Evolutionary conservation across 78 protist species (phyloP).

Genomic region (Trichosphaerium sp.): DNA sequence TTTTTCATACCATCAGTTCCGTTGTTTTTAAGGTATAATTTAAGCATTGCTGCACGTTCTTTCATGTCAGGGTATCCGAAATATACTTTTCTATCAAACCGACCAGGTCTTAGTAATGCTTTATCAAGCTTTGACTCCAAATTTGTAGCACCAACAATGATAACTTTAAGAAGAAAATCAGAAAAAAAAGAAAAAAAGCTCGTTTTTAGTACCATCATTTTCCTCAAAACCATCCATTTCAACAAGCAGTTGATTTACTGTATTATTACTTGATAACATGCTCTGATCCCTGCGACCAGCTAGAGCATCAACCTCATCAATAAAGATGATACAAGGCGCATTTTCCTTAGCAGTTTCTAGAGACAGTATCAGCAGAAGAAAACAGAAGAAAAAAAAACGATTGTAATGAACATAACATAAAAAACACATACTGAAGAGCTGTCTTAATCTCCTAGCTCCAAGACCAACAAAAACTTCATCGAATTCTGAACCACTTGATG

Average conservation of each 20-base stretch:
- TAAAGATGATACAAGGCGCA: conserved; percentile 70
- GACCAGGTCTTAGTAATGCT: conserved; percentile 84
- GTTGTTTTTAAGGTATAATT: background rate
- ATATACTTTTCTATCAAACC: conserved; percentile 73
- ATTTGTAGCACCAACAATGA: conserved; percentile 92
- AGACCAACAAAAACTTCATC: conserved; percentile 88
- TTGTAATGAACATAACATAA: no score
- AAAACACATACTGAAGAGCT: no score
- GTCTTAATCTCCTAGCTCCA: conserved; percentile 78
- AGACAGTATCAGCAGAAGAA: no score
- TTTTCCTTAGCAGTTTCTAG: no score
- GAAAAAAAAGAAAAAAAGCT: no score
- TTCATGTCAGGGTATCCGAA: conserved; percentile 77
- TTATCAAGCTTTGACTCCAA: conserved; percentile 69
- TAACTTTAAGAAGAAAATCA: no score
- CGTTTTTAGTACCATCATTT: no score
- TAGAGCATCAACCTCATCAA: conserved; percentile 83
- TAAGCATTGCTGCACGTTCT: no score
- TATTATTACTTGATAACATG: no score
- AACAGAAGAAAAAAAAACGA: no score
- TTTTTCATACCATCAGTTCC: no score
- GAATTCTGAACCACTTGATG: conserved; percentile 80
- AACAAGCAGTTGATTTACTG: conserved; percentile 86
- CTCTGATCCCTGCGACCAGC: conserved; percentile 8
- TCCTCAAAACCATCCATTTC: conserved; percentile 90